These are phyloP conservation scores for Psophocarpus tetragonolobus DNA, from an alignment of 306 rosid genomes.

Conservation along the genomic window DNA sequence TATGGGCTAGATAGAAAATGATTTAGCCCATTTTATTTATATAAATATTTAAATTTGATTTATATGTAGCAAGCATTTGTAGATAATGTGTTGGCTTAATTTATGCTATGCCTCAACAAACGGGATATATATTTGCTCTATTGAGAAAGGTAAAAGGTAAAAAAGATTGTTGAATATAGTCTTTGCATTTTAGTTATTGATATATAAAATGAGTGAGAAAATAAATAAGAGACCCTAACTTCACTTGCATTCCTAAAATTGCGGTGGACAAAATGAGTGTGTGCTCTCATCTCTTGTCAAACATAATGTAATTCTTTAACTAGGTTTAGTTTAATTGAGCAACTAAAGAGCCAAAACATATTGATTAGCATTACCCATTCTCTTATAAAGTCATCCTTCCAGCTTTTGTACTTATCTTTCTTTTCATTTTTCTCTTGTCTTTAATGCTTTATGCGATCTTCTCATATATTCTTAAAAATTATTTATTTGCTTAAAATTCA, in stretches of 20 bases:
- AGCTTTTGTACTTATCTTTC: neutral
- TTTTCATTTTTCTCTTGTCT: neutral
- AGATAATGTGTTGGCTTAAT: constrained; percentile 37
- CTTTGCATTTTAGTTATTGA: constrained; percentile 27
- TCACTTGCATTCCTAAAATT: no score
- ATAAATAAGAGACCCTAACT: constrained; percentile 1
- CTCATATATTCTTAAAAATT: neutral
- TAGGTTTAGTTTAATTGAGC: neutral
- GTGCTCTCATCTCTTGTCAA: neutral
- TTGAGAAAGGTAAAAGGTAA: constrained; percentile 30
- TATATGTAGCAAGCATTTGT: constrained; percentile 27
- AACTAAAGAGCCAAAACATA: neutral
- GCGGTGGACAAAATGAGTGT: neutral
- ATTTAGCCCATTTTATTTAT: constrained; percentile 33
- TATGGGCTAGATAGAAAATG: constrained; percentile 35
- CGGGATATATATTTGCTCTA: constrained; percentile 18
- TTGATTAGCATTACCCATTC: neutral
- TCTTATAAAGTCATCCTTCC: neutral
- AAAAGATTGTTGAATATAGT: constrained; percentile 27
- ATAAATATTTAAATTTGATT: constrained; percentile 23
- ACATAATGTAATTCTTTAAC: neutral
- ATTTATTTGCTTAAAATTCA: neutral
- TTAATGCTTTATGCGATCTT: neutral
- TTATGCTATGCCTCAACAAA: constrained; percentile 37
- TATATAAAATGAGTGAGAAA: constrained; percentile 28